Evolutionary conservation across 495 filamentous ascomycete species (phyloP), one percentile per base, ranked within the genome.

Genomic region (Neurospora sp.): DNA sequence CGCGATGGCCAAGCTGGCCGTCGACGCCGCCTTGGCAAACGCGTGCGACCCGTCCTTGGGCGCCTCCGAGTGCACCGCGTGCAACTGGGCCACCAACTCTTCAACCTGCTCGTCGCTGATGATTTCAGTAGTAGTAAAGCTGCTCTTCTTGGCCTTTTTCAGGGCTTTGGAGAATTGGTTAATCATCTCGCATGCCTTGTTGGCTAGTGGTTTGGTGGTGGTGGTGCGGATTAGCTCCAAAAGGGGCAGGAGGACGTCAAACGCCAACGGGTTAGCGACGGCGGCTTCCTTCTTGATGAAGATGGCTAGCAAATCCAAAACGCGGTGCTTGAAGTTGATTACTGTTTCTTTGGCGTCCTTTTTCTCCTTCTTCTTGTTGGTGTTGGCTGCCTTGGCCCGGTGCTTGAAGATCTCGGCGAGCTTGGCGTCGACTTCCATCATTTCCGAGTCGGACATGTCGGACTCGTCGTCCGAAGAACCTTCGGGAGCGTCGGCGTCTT

Each of bases 381-480:
- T 75, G 73, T 74, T 80, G n/a, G 77, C 75, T 7, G 78, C 84
- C 75, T 87, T 90, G 45, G 78, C 76, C 61, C 90, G 88, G 72
- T 95, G 90, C 72, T 88, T 86, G 86, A 98, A 97, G 69, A 98
- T 91, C 72, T 92, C 90, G 70, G 89, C 87, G 20, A 99, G 88
- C 74, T 92, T 89, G 20, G 86, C 86, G 79, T 99, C 96, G 40
- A 98, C 83, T 14, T 89, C 90, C 82, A 97, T 91, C 96, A 99
- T 99, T 77, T 97, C 92, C 48, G 94, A 93, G 82, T 98, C 96
- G 71, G 93, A 90, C 92, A 97, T 96, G 79, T 96, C 93, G 0
- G 88, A 89, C 75, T 88, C 89, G 40, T 88, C 89, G 40, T 85
- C 83, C 69, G 91, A 90, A 0, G 88, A 88, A 18, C n/a, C n/a